Evolutionary conservation across 108 stramenopile species (phyloP).

Genomic region (Tribonema minus): DNA sequence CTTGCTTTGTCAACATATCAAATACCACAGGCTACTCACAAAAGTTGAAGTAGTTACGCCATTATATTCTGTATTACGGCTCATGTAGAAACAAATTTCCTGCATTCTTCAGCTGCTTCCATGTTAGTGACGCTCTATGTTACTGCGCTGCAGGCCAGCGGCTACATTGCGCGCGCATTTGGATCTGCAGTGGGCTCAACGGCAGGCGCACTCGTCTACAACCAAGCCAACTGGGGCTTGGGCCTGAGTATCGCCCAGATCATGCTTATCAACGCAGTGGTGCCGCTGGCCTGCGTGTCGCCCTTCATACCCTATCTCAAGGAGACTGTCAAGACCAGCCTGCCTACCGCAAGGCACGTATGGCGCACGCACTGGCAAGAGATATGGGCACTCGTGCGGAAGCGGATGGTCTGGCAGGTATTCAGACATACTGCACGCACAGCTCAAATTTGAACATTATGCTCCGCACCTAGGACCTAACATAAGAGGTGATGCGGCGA

Average conservation of each 20-base stretch:
- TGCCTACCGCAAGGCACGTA: too few species aligned
- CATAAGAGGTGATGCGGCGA: too few species aligned
- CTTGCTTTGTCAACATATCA: too few species aligned
- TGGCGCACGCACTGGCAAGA: slow-evolving; percentile 3
- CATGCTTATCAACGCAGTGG: slow-evolving; percentile 58
- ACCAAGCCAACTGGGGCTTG: slow-evolving; percentile 61
- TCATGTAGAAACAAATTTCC: too few species aligned
- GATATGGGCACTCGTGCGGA: slow-evolving; percentile 58
- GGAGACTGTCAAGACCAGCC: slow-evolving; percentile 33
- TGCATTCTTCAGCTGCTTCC: too few species aligned
- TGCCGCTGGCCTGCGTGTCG: slow-evolving; percentile 53
- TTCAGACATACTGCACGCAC: too few species aligned
- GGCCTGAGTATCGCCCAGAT: slow-evolving; percentile 55
- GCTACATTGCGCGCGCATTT: slow-evolving; percentile 62
- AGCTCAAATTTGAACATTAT: too few species aligned
- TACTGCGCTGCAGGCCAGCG: slow-evolving; percentile 60
- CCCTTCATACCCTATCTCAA: slow-evolving; percentile 56
- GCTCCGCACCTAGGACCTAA: too few species aligned
- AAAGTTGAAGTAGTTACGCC: too few species aligned
- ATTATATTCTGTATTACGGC: too few species aligned
- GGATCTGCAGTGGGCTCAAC: slow-evolving; percentile 57
- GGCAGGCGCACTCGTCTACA: slow-evolving; percentile 60
- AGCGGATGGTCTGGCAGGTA: slow-evolving; percentile 51
- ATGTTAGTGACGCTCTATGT: too few species aligned
- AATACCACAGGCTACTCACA: too few species aligned